phyloP scores from a whole-genome alignment of 768 basidiomycete species.

The Serpula lacrymans region DNA sequence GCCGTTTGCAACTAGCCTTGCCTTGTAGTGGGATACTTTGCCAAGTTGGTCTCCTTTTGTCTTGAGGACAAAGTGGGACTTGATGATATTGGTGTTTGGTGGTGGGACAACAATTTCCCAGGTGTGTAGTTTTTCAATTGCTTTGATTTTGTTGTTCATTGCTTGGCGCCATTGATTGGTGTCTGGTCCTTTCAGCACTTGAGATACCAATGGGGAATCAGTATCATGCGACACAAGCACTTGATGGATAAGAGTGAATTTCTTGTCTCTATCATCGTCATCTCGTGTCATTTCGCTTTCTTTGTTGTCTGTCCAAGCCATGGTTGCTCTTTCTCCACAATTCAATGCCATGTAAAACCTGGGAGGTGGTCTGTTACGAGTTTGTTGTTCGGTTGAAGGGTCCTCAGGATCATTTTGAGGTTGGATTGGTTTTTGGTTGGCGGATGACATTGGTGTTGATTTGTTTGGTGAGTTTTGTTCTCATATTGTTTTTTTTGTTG shows the following conservation, averaged over 20 bases:
- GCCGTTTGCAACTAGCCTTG: background rate
- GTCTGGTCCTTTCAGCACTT: constrained; percentile 1
- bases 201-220: too few species aligned
- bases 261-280: too few species aligned
- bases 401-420: too few species aligned
- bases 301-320: too few species aligned
- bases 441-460: background rate
- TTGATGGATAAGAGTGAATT: too few species aligned
- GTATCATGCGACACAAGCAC: too few species aligned
- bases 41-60: background rate
- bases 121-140: constrained; percentile 17
- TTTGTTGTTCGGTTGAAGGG: too few species aligned
- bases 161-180: constrained; percentile 1
- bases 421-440: background rate
- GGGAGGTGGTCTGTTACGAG: background rate
- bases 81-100: constrained; percentile 22
- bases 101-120: constrained; percentile 26
- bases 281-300: too few species aligned
- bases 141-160: constrained; percentile 9
- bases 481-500: too few species aligned
- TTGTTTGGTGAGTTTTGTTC: too few species aligned
- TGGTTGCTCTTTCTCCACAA: background rate
- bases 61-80: constrained; percentile 5
- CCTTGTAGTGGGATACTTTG: background rate
- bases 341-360: background rate